These are phyloP conservation scores for Clathrus columnatus DNA, from an alignment of 768 basidiomycete species.

Conservation along the genomic window DNA sequence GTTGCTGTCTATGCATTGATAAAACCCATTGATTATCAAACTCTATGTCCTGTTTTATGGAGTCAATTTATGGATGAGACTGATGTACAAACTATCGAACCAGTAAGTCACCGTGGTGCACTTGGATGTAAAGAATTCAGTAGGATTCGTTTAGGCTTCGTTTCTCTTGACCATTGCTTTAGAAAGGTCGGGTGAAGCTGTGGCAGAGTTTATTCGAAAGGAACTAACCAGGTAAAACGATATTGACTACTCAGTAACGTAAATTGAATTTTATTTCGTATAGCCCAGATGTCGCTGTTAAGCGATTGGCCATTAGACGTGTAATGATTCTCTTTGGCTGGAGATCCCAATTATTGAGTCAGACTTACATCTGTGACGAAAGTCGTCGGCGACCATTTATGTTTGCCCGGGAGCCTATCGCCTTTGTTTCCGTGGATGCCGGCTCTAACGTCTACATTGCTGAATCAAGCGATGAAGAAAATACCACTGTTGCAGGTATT, in stretches of 20 bases:
- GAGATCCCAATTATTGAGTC: conserved; percentile 61
- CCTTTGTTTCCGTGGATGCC: conserved; percentile 69
- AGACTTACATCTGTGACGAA: conserved; percentile 52
- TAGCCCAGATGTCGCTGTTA: conserved; percentile 42
- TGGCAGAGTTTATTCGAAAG: conserved; percentile 40
- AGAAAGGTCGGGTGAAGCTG: conserved; percentile 46
- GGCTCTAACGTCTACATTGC: conserved; percentile 52
- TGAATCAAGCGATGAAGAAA: conserved; percentile 42
- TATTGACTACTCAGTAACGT: neutral
- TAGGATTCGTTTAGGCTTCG: conserved; percentile 29
- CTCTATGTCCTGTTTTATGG: conserved; percentile 53
- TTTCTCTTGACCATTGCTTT: conserved; percentile 68
- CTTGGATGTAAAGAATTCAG: neutral
- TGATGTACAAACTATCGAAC: conserved; percentile 33
- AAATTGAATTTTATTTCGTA: conserved; percentile 2
- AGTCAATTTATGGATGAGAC: conserved; percentile 34
- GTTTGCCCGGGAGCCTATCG: conserved; percentile 56
- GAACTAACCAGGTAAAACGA: conserved; percentile 47
- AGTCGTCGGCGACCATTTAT: conserved; percentile 59
- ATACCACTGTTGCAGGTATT: conserved; percentile 35
- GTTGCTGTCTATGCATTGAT: conserved; percentile 54
- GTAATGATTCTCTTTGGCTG: conserved; percentile 52
- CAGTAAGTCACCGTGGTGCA: conserved; percentile 32
- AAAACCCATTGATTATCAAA: conserved; percentile 38
- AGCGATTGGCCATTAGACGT: conserved; percentile 45